A percentile compares a stretch with the other conserved stretches of the same genome.
phyloP scores from a whole-genome alignment of 2,329 filamentous ascomycete species.

The Zopfia rhizophila region DNA sequence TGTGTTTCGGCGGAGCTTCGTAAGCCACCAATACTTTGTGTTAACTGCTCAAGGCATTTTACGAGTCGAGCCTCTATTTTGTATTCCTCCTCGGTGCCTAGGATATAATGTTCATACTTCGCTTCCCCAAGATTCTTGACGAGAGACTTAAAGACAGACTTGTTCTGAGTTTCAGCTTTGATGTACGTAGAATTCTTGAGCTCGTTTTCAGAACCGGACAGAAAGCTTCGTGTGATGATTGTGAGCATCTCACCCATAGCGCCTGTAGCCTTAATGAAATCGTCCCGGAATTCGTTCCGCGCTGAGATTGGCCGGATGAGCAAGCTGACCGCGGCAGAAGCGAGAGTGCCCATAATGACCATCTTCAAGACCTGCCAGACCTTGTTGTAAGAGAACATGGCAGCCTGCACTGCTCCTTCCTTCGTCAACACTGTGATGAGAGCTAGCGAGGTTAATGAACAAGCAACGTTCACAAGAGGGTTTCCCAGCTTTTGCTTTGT shows the following conservation, averaged over 20 bases:
- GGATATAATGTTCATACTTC: conserved; percentile 86
- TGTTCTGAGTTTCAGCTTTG: conserved; percentile 71
- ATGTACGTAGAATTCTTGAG: conserved; percentile 74
- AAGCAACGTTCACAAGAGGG: conserved; percentile 80
- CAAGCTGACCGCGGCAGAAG: conserved; percentile 65
- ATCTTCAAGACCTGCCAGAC: conserved; percentile 75
- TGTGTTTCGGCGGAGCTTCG: conserved; percentile 90
- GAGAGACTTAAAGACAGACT: conserved; percentile 74
- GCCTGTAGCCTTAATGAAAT: conserved; percentile 77
- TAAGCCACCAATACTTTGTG: conserved; percentile 89
- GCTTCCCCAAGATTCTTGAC: conserved; percentile 84
- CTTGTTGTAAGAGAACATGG: conserved; percentile 83
- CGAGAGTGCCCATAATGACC: conserved; percentile 66
- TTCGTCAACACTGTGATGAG: conserved; percentile 92
- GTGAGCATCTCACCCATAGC: conserved; percentile 84
- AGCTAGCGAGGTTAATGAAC: conserved; percentile 85
- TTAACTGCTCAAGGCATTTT: conserved; percentile 83
- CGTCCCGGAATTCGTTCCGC: conserved; percentile 75
- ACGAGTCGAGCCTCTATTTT: conserved; percentile 81
- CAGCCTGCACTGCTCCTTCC: conserved; percentile 85
- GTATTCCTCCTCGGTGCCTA: conserved; percentile 83
- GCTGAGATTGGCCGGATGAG: conserved; percentile 83
- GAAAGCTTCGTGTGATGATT: conserved; percentile 82
- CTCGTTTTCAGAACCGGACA: conserved; percentile 84
- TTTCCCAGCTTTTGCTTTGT: conserved; percentile 82